These are phyloP conservation scores for Fusarium sp. DNA, from an alignment of 2,329 filamentous ascomycete species.

Conservation along the genomic window DNA sequence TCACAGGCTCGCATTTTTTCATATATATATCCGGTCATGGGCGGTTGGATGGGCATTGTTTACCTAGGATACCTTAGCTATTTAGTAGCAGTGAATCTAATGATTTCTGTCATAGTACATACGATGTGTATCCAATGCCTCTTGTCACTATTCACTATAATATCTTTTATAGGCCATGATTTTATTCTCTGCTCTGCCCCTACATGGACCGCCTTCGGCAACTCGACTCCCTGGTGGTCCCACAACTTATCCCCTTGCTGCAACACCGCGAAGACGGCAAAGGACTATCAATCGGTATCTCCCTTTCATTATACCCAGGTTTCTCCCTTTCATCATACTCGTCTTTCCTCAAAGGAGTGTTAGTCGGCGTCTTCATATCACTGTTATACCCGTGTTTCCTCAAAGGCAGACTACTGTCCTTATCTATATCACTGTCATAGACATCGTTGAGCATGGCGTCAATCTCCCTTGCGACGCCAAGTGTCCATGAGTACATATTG, in stretches of 20 bases:
- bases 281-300: no score
- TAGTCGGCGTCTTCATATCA: no score
- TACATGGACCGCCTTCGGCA: not conserved
- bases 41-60: conserved; percentile 16
- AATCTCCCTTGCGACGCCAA: conserved; percentile 45
- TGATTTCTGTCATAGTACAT: conserved; percentile 3
- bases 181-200: not conserved
- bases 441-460: conserved; percentile 45
- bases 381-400: not conserved
- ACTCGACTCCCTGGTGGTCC: not conserved
- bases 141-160: not conserved
- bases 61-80: conserved; percentile 19
- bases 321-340: no score
- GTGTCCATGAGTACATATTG: conserved; percentile 42
- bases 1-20: conserved; percentile 17
- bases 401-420: not conserved
- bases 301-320: no score
- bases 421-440: conserved; percentile 32
- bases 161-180: not conserved
- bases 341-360: no score
- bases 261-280: no score
- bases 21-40: conserved; percentile 1
- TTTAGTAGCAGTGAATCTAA: conserved; percentile 27
- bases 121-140: not conserved
- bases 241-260: not conserved